phyloP scores from a whole-genome alignment of 2,329 filamentous ascomycete species.

The Epichloe uncinata region DNA sequence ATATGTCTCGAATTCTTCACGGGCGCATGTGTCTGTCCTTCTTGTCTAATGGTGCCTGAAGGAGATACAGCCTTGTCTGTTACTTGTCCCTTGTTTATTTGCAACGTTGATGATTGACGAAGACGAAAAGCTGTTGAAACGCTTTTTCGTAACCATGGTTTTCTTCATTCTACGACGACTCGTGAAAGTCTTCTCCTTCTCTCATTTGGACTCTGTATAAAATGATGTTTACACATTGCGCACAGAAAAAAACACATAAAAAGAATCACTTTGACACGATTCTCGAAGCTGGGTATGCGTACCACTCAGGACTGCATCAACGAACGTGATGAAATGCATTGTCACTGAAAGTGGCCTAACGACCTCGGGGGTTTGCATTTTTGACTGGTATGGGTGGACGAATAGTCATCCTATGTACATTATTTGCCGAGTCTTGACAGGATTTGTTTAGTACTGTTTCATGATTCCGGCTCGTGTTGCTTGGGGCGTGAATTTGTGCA shows the following conservation, averaged over 20 bases:
- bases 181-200: slow-evolving; percentile 2
- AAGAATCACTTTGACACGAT: not conserved
- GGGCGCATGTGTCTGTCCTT: not conserved
- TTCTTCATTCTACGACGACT: slow-evolving; percentile 3
- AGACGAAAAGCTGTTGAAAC: slow-evolving; percentile 5
- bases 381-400: not conserved
- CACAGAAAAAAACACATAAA: not conserved
- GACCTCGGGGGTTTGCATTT: not conserved
- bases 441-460: slow-evolving; percentile 1
- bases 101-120: slow-evolving; percentile 14
- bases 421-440: not conserved
- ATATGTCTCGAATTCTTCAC: not conserved
- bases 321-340: slow-evolving; percentile 2
- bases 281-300: not conserved
- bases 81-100: slow-evolving; percentile 6
- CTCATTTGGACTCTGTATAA: not conserved
- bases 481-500: no score
- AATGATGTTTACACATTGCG: not conserved
- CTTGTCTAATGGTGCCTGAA: not conserved
- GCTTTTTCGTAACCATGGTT: slow-evolving; percentile 1
- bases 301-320: slow-evolving; percentile 1
- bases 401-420: slow-evolving; percentile 1
- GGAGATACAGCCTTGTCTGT: slow-evolving; percentile 2
- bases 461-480: not conserved
- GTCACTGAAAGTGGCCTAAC: slow-evolving; percentile 2